Conservation (phyloP, 805 yeast species). For the Candida tibetensis region DNA sequence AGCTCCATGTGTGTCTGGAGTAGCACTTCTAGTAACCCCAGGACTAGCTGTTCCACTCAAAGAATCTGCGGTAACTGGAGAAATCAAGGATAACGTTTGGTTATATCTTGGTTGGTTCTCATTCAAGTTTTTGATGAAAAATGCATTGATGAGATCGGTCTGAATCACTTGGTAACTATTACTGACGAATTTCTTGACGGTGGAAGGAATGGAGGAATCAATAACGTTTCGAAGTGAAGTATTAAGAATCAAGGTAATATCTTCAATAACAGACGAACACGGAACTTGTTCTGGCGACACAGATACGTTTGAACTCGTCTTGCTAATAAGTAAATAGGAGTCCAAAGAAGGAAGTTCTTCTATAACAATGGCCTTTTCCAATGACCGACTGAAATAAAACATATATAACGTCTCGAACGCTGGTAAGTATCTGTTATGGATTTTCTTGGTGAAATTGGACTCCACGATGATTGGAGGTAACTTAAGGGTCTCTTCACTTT, state of each 20-base stretch:
- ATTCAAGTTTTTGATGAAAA: slow-evolving; percentile 31
- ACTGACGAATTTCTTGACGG: slow-evolving; percentile 53
- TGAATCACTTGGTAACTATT: slow-evolving; percentile 60
- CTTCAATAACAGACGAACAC: slow-evolving; percentile 83
- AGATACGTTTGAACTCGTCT: neutral
- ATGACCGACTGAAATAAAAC: slow-evolving; percentile 70
- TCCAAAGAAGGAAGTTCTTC: slow-evolving; percentile 48
- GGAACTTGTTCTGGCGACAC: slow-evolving; percentile 53
- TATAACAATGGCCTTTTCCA: slow-evolving; percentile 74
- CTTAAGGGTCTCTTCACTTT: slow-evolving; percentile 22
- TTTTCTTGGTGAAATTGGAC: slow-evolving; percentile 56
- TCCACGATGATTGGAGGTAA: slow-evolving; percentile 53
- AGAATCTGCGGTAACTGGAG: slow-evolving; percentile 5
- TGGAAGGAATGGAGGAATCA: slow-evolving; percentile 64
- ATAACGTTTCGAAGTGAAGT: slow-evolving; percentile 62
- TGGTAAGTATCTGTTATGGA: slow-evolving; percentile 51
- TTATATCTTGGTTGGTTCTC: slow-evolving; percentile 44
- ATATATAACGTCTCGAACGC: slow-evolving; percentile 62
- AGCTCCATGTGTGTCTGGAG: slow-evolving; percentile 31
- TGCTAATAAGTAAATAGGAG: slow-evolving; percentile 1
- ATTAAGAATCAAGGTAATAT: slow-evolving; percentile 70
- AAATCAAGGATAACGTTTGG: slow-evolving; percentile 22
- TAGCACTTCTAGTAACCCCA: slow-evolving; percentile 25
- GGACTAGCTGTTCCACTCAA: slow-evolving; percentile 21
- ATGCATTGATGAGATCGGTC: slow-evolving; percentile 59